These are phyloP conservation scores for Podaxis sp. DNA, from an alignment of 768 basidiomycete genomes.

Conservation along the genomic window DNA sequence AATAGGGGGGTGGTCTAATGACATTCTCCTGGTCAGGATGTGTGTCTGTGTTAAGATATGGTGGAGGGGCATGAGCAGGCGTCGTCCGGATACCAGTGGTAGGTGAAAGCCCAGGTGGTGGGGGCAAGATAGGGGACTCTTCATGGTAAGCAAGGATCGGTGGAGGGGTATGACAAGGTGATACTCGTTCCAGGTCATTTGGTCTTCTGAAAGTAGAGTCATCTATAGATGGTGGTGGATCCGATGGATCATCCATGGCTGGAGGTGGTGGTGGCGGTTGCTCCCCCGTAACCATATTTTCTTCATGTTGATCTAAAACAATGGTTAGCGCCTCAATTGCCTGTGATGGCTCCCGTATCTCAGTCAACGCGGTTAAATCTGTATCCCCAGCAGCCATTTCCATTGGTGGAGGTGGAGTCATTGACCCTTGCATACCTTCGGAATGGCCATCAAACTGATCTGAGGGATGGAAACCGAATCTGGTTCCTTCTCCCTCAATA, in stretches of 20 bases:
- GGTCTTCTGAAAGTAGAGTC: slow-evolving; percentile 71
- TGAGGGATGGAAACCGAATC: slow-evolving; percentile 67
- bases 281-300: slow-evolving; percentile 30
- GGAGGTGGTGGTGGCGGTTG: slow-evolving; percentile 68
- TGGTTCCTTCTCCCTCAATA: slow-evolving; percentile 69
- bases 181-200: slow-evolving; percentile 27
- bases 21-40: slow-evolving; percentile 49
- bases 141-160: slow-evolving; percentile 23
- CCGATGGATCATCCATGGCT: slow-evolving; percentile 81
- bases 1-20: slow-evolving; percentile 55
- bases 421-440: slow-evolving; percentile 56
- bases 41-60: slow-evolving; percentile 60
- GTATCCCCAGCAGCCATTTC: slow-evolving; percentile 73
- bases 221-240: slow-evolving; percentile 78
- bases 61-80: slow-evolving; percentile 69
- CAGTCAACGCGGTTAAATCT: slow-evolving; percentile 62
- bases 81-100: slow-evolving; percentile 25
- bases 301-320: slow-evolving; percentile 48
- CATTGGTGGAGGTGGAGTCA: slow-evolving; percentile 72
- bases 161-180: slow-evolving; percentile 32
- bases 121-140: slow-evolving; percentile 14
- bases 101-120: slow-evolving; percentile 21
- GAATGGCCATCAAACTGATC: slow-evolving; percentile 83
- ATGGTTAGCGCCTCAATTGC: slow-evolving; percentile 55
- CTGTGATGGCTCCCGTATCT: slow-evolving; percentile 45